Evolutionary conservation across 768 basidiomycete genomes (phyloP), one percentile per base, ranked within the genome.

Genomic region (Pleurotus sapidus): DNA sequence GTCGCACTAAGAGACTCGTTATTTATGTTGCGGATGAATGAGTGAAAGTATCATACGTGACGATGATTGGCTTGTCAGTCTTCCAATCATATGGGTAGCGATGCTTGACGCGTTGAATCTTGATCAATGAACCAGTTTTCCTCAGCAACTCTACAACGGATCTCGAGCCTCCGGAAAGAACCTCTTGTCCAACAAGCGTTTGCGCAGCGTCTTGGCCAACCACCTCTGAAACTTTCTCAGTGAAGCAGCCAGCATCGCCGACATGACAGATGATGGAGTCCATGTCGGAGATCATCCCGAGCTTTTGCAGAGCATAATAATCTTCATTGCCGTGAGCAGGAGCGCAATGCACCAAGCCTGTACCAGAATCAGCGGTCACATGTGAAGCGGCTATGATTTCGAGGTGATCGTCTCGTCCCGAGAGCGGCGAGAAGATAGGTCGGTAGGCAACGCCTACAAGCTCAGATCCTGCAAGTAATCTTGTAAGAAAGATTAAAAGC

Each of bases 41-140:
- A 15, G 34, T 6, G 37, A 15, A 5, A 40, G 24, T 3, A 23
- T 20, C 87, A 60, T 65, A 95, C 92, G 88, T 88, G 60, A 93
- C 82, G 63, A 98, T 95, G 65, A 98, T 86, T 0, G 96, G 95
- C 65, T 93, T 77, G 61, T 94, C 85, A 4, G 96, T 96, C 71
- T 92, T 90, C 95, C 95, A 98, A 64, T 99, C 96, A 67, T 95
- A 95, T 0, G 96, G 95, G 66, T 97, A 99, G 49, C 87, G 84
- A 72, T 98, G 96, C 63, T 83, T 86, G 64, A 92, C 82, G 61
- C 78, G 78, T 68, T 91, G 79, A 51, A 89, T 74, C 63, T 84
- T 86, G 42, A 92, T 67, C 14, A 98, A 74, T 4, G 74, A 82
- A 1, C 74, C 75, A n/a, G 74, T 65, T 17, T 79, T 69, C 62